Evolutionary conservation across 805 yeast species (phyloP), one percentile per base, ranked within the genome.

Genomic region (Lachancea meyersii): DNA sequence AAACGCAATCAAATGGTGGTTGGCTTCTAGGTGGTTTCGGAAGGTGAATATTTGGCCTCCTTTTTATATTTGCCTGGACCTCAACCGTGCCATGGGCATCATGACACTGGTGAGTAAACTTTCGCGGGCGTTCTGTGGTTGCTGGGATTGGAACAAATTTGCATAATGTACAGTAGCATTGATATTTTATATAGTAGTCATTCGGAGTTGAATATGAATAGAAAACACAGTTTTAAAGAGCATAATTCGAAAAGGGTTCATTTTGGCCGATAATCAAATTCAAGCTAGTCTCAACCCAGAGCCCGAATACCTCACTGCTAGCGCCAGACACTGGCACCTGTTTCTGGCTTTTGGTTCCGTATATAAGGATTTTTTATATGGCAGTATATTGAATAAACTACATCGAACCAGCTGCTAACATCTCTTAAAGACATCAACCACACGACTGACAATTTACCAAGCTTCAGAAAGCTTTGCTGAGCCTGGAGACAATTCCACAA

Each of bases 11-110:
- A 30, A 45, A 47, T 5, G 56, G 53, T 22, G 55, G 52, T 18
- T 62, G 67, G 67, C 47, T 57, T 10, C 43, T 62, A 16, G 65
- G 65, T 11, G 60, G 60, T 7, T 60, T 60, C 34, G 48, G 51
- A 16, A 39, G 51, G 31, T 54, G 41, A 46, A 26, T 26, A 26
- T 26, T 23, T 6, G 28, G 6, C 13, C 4, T 26, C 13, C 13
- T 26, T 26, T 5, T 26, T 10, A 14, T 5, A 11, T 26, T 26
- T 26, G 28, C 13, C 28, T n/a, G n/a, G n/a, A n/a, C n/a, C n/a
- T n/a, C n/a, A n/a, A n/a, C n/a, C n/a, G n/a, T n/a, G n/a, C n/a
- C n/a, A n/a, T n/a, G n/a, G n/a, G n/a, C n/a, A n/a, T n/a, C n/a
- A n/a, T n/a, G n/a, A n/a, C n/a, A n/a, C n/a, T n/a, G n/a, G n/a